Evolutionary conservation across 2,329 filamentous ascomycete species (phyloP).

Genomic region (Cercospora brassicicola): DNA sequence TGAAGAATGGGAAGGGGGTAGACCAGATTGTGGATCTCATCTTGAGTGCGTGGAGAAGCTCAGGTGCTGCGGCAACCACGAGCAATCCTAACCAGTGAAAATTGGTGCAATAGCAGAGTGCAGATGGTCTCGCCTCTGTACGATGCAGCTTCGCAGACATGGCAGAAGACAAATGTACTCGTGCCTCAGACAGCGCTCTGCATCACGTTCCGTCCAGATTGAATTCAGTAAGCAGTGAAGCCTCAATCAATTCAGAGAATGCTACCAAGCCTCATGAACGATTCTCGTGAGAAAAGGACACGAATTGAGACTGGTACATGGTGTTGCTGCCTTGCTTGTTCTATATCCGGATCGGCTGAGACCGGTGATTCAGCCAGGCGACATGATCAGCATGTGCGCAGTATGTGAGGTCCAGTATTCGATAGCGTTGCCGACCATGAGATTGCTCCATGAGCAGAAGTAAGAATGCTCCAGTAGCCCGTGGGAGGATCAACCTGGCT

Average conservation of each 20-base stretch:
- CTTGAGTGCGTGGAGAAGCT: slow-evolving; percentile 86
- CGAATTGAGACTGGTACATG: neutral
- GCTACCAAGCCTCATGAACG: no score
- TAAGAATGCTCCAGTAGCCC: no score
- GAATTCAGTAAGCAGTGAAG: neutral
- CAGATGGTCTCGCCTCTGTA: neutral
- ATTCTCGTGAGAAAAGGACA: no score
- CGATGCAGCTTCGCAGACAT: neutral
- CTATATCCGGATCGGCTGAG: neutral
- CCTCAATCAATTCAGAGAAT: neutral
- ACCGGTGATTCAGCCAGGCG: neutral
- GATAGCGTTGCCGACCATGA: neutral
- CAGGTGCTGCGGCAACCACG: slow-evolving; percentile 60
- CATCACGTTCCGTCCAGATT: neutral
- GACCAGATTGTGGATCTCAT: slow-evolving; percentile 86
- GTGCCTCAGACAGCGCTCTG: neutral
- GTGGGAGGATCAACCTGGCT: neutral
- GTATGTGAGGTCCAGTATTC: neutral
- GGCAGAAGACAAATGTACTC: neutral
- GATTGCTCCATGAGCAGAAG: no score
- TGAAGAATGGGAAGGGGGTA: slow-evolving; percentile 87
- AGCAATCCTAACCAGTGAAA: slow-evolving; percentile 8
- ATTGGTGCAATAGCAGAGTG: neutral
- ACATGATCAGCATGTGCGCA: neutral
- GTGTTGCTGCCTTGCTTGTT: neutral